Base-by-base conservation (phyloP, 2,329 filamentous ascomycete genomes). In the Penicillium decumbens region DNA sequence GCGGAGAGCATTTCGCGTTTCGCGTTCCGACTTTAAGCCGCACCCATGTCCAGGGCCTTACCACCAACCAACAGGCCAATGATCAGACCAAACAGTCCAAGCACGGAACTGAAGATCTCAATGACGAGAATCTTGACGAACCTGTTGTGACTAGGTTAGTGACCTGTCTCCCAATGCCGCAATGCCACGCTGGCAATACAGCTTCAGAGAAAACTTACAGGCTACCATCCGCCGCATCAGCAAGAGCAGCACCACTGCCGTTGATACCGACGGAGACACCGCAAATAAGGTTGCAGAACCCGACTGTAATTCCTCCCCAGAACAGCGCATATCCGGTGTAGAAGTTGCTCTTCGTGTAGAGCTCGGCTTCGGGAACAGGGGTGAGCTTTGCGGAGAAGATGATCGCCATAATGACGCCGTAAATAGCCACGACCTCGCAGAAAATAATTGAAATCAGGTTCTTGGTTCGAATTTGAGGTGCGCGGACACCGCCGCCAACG, bases 361-460 rank as follows among this genome's bases (percentile, higher is more conserved):
- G 72, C 15, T 80, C 78, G 33, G 85, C 81, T 49, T 80, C 79
- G 38, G 77, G 67, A 27, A 93, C 80, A 48, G 79, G 71, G 62
- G 81, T 80, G 62, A 98, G 76, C 74, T 96, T 95, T 54, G 91
- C 81, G 39, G 91, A 95, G 77, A 97, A 97, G 65, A 98, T 88
- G 70, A 98, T 98, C 64, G 91, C 87, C 90, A 98, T 98, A 76
- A 98, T 98, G 74, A 98, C 92, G 65, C 95, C 95, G 80, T 98
- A 98, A 73, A 98, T 98, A 73, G 93, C 93, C 66, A 98, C 93
- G 67, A 98, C 93, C 77, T 98, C 93, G 78, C 93, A 98, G 77
- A 98, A 98, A 76, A 98, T 97, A 74, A 98, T 98, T 65, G 92
- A 97, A 71, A 98, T 97, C 67, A 98, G 75, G 79, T 98, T 98